Percentiles rank a stretch among this genome's conserved stretches.
phyloP scores from a whole-genome alignment of 768 basidiomycete species.

The Kwoniella heveanensis region DNA sequence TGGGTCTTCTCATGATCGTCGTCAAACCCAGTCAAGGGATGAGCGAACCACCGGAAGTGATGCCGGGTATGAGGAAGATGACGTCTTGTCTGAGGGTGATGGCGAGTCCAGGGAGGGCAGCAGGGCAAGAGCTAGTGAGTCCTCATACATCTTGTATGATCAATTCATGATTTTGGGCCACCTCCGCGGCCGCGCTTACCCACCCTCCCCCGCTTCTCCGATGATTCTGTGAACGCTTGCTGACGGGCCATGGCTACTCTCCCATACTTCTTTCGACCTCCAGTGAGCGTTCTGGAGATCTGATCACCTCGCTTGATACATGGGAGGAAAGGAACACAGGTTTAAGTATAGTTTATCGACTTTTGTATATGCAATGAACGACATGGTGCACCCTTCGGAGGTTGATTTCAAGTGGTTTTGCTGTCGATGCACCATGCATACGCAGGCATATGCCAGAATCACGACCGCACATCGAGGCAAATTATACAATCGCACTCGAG shows the following conservation, averaged over 20 bases:
- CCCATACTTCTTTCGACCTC: neutral
- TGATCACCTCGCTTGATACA: neutral
- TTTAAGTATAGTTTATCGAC: neutral
- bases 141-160: too few relatives aligned
- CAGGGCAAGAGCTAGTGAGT: constrained; percentile 34
- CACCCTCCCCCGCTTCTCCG: neutral
- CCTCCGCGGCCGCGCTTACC: neutral
- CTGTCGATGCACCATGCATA: too few relatives aligned
- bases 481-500: too few relatives aligned
- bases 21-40: neutral
- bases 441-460: too few relatives aligned
- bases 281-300: constrained; percentile 38
- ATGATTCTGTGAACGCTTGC: neutral
- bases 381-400: too few relatives aligned
- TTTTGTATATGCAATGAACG: too few relatives aligned
- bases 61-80: constrained; percentile 60
- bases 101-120: constrained; percentile 12
- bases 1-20: constrained; percentile 1
- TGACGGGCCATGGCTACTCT: neutral
- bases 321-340: neutral
- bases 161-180: neutral
- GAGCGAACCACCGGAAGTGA: constrained; percentile 16
- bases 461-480: too few relatives aligned
- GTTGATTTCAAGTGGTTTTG: too few relatives aligned
- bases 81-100: constrained; percentile 4